phyloP scores from a whole-genome alignment of 2,329 filamentous ascomycete genomes.

The Raffaelea arxii region DNA sequence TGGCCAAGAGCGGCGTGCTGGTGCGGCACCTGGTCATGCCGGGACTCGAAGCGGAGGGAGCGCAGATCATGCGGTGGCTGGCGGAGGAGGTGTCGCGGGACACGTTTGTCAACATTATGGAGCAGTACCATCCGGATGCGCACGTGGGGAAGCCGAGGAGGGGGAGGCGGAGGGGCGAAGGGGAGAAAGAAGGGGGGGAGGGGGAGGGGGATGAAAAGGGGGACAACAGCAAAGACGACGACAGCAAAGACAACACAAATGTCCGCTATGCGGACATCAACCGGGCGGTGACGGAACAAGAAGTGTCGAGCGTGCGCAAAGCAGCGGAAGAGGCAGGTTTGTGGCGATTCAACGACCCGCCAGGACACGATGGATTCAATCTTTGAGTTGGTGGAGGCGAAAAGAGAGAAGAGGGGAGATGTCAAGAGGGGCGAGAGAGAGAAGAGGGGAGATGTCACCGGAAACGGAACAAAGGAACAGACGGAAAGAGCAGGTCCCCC shows the following conservation, averaged over 20 bases:
- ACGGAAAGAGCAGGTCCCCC: too few relatives aligned
- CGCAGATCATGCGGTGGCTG: conserved; percentile 66
- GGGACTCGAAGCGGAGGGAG: conserved; percentile 63
- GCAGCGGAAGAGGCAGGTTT: conserved; percentile 63
- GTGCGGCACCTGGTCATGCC: conserved; percentile 81
- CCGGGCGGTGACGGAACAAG: conserved; percentile 52
- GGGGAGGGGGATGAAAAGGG: too few relatives aligned
- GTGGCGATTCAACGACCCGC: conserved; percentile 68
- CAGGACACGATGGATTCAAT: conserved; percentile 40
- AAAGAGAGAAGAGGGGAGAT: too few relatives aligned
- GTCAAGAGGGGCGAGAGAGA: too few relatives aligned
- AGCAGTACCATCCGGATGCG: conserved; percentile 74
- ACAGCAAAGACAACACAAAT: conserved; percentile 22
- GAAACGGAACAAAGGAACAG: too few relatives aligned
- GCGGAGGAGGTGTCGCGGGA: conserved; percentile 64
- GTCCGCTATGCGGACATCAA: conserved; percentile 71
- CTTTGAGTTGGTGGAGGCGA: too few relatives aligned
- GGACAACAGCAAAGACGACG: conserved; percentile 17
- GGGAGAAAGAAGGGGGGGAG: conserved; percentile 13
- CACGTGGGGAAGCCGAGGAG: conserved; percentile 65
- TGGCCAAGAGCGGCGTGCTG: conserved; percentile 68
- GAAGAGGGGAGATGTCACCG: too few relatives aligned
- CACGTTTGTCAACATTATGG: conserved; percentile 79
- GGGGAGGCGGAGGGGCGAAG: conserved; percentile 23
- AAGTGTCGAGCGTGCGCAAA: conserved; percentile 55